A percentile compares a stretch with the other conserved stretches of the same genome.
Conservation (phyloP, 23 red algal genomes). For the Gracilaria vermiculophylla region DNA sequence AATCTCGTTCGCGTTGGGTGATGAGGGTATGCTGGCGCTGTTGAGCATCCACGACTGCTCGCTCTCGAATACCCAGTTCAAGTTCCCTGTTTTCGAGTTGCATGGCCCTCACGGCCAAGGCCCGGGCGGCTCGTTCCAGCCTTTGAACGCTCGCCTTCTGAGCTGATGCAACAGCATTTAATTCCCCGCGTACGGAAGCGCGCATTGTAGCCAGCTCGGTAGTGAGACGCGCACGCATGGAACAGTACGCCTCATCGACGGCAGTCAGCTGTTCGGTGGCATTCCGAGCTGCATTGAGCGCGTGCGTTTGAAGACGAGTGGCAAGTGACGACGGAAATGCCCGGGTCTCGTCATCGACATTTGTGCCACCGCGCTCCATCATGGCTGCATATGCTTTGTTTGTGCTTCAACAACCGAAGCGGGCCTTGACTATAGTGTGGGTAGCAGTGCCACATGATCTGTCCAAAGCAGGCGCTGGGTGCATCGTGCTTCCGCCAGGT, state of each 20-base stretch:
- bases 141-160: neutral
- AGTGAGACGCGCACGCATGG: neutral
- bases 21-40: neutral
- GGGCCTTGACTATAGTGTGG: too few relatives aligned
- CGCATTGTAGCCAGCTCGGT: neutral
- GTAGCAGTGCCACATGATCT: too few relatives aligned
- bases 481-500: too few relatives aligned
- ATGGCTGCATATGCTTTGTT: too few relatives aligned
- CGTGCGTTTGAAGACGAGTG: neutral
- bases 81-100: conserved; percentile 47
- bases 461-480: too few relatives aligned
- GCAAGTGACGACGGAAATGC: neutral
- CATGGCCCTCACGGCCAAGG: conserved; percentile 32
- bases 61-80: neutral
- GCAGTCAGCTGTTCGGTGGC: neutral
- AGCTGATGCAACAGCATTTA: neutral
- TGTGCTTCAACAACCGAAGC: too few relatives aligned
- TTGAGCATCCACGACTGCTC: neutral
- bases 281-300: neutral
- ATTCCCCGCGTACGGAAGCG: too few relatives aligned
- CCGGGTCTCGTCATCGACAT: too few relatives aligned
- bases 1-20: neutral
- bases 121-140: conserved; percentile 33
- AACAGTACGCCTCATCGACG: neutral
- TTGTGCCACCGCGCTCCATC: too few relatives aligned